Conservation (phyloP, 2,329 filamentous ascomycete genomes). For the Apiospora rasikravindrae region DNA sequence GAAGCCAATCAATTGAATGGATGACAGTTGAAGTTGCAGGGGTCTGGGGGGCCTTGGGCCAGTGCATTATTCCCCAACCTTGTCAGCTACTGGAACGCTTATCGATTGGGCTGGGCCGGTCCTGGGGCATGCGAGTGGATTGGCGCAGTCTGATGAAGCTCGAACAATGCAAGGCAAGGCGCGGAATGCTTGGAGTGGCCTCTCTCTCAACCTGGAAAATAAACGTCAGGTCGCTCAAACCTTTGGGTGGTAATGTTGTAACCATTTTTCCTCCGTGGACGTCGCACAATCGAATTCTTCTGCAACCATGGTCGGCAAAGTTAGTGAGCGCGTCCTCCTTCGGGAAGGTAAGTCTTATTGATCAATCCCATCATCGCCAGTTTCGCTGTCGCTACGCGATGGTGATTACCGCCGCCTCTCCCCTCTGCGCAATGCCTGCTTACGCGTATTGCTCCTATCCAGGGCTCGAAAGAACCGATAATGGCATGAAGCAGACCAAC, state of each 20-base stretch:
- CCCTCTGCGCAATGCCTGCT: slow-evolving; percentile 23
- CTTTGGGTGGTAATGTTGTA: not conserved
- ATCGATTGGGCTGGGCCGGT: slow-evolving; percentile 8
- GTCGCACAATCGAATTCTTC: slow-evolving; percentile 16
- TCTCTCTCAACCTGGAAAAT: slow-evolving; percentile 4
- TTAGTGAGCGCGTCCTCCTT: slow-evolving; percentile 68
- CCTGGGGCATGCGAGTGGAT: slow-evolving; percentile 11
- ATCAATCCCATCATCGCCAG: slow-evolving; percentile 16
- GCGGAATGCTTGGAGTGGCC: slow-evolving; percentile 12
- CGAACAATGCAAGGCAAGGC: slow-evolving; percentile 11
- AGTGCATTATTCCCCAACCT: slow-evolving; percentile 8
- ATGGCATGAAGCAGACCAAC: slow-evolving; percentile 93
- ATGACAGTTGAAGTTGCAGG: not conserved
- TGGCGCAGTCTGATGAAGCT: slow-evolving; percentile 11
- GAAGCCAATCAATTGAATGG: not conserved
- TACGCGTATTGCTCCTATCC: slow-evolving; percentile 22
- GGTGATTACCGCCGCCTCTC: not conserved
- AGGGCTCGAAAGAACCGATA: slow-evolving; percentile 97
- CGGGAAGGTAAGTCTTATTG: slow-evolving; percentile 57
- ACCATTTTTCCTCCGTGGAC: slow-evolving; percentile 9
- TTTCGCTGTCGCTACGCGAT: slow-evolving; percentile 7
- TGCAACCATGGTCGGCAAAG: slow-evolving; percentile 64
- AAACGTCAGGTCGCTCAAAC: slow-evolving; percentile 20
- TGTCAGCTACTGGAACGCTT: not conserved
- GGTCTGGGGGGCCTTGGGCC: not conserved